Base-by-base conservation (phyloP, 1,284 basidiomycete genomes). In the Apiotrichum mycotoxinovorans region DNA sequence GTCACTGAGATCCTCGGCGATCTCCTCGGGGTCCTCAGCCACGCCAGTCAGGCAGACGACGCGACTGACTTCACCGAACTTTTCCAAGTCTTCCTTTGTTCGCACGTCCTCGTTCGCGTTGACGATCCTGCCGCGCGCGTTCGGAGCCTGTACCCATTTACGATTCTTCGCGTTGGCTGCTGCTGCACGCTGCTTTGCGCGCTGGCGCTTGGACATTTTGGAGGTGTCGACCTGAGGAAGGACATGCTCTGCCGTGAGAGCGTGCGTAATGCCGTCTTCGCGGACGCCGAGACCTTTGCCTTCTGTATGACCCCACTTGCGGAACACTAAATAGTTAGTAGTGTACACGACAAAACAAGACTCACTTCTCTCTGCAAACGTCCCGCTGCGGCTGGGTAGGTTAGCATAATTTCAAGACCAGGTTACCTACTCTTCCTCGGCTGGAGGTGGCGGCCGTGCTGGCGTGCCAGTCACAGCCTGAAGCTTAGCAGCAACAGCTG, bases 291-390 rank as follows among this genome's bases (percentile, higher is more conserved):
- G 82, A 14, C 91, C 93, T 76, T 92, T 86, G 1, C 93, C 93
- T 69, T 92, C 88, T 69, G 89, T 88, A 75, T 96, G 91, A 0
- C 93, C 93, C 88, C 89, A 95, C 78, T 91, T 94, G 26, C 70
- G 68, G 70, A 78, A 72, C 71, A 76, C 75, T 75, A 56, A 20
- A n/a, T 25, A 30, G 37, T 49, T 27, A 49, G 48, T 15, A 8
- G 18, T 14, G 4, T 35, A 23, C 17, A 20, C 20, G 22, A 18
- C 22, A 14, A 43, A n/a, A n/a, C n/a, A n/a, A n/a, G n/a, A 63
- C 73, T 64, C 34, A 75, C 74, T 73, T 51, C 71, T 68, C 56
- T 75, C 73, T 9, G 74, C 74, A 50, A 74, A 75, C 5, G 72
- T 66, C 2, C 66, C 69, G 26, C 61, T 58, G 18, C 54, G 55